Evolutionary conservation across 345 rosid genomes (phyloP).

Genomic region (Eucalyptus sideroxylon): DNA sequence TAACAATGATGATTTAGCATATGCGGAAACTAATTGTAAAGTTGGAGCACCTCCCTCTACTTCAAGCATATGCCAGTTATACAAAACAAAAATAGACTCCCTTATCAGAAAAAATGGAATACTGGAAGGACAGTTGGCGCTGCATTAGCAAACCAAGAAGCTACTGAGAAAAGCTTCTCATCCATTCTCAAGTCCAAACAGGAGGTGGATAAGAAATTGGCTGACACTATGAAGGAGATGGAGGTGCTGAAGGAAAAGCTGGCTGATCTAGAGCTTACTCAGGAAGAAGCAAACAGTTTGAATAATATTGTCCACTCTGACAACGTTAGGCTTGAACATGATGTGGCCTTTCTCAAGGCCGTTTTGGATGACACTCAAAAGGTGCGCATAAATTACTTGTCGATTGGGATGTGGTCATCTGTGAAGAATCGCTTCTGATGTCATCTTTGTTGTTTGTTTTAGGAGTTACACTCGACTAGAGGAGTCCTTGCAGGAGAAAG

Average conservation of each 20-base stretch:
- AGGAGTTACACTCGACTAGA: constrained; percentile 94
- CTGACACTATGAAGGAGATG: constrained; percentile 58
- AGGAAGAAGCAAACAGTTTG: constrained; percentile 80
- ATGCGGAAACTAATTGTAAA: constrained; percentile 31
- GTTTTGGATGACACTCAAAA: constrained; percentile 91
- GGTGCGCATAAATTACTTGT: constrained; percentile 13
- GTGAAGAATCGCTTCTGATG: background rate
- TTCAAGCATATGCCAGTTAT: constrained; percentile 55
- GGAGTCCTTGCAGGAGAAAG: constrained; percentile 96
- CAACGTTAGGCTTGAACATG: constrained; percentile 97
- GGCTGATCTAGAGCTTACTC: constrained; percentile 59
- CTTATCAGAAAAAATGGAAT: constrained; percentile 62
- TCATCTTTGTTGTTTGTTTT: background rate
- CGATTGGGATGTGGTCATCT: background rate
- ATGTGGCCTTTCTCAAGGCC: constrained; percentile 93
- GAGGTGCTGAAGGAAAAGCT: constrained; percentile 88
- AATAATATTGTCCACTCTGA: constrained; percentile 88
- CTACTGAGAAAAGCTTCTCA: constrained; percentile 60
- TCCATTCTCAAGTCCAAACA: constrained; percentile 66
- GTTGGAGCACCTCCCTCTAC: constrained; percentile 25
- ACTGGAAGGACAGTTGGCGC: constrained; percentile 74
- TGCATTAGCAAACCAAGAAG: constrained; percentile 56
- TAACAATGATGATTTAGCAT: constrained; percentile 26
- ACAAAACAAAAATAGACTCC: constrained; percentile 65
- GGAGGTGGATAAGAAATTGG: constrained; percentile 68